Percentiles rank a stretch among this genome's conserved stretches.
Conservation (phyloP, 768 basidiomycete genomes). For the Cubamyces sp. region DNA sequence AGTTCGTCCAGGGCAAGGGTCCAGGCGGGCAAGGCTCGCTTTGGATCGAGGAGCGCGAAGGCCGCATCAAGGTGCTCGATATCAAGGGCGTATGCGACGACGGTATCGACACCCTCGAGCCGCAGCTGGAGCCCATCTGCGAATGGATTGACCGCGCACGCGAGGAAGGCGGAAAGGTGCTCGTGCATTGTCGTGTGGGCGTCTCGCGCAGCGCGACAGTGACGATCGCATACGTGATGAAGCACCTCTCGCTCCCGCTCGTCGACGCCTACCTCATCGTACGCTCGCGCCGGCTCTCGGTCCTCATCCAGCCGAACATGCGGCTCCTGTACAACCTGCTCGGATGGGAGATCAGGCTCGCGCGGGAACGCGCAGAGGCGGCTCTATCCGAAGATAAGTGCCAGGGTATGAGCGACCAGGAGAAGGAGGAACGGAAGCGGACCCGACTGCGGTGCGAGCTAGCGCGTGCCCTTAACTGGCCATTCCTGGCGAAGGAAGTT, state of each 20-base stretch:
- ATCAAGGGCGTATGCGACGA: conserved; percentile 95
- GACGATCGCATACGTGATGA: conserved; percentile 98
- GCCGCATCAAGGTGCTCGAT: conserved; percentile 88
- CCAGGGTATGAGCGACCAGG: conserved; percentile 47
- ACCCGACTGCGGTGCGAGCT: conserved; percentile 55
- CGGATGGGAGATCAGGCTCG: conserved; percentile 94
- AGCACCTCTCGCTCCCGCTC: conserved; percentile 80
- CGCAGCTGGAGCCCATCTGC: conserved; percentile 85
- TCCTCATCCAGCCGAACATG: conserved; percentile 95
- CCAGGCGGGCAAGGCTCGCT: conserved; percentile 67
- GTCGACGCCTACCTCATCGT: conserved; percentile 95
- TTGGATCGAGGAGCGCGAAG: conserved; percentile 87
- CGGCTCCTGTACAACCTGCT: conserved; percentile 92
- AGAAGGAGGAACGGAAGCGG: conserved; percentile 32
- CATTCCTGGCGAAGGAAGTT: conserved; percentile 83
- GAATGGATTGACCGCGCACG: conserved; percentile 93
- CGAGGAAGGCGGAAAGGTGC: conserved; percentile 80
- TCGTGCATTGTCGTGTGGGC: conserved; percentile 99
- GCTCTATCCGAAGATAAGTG: conserved; percentile 9
- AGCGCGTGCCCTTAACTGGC: conserved; percentile 77
- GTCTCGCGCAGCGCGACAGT: conserved; percentile 94
- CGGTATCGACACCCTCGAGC: conserved; percentile 92
- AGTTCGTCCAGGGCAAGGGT: conserved; percentile 49
- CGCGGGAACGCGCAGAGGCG: conserved; percentile 60
- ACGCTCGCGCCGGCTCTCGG: conserved; percentile 84